phyloP scores from a whole-genome alignment of 176 grass and related monocot species.

The Carex kokanica region DNA sequence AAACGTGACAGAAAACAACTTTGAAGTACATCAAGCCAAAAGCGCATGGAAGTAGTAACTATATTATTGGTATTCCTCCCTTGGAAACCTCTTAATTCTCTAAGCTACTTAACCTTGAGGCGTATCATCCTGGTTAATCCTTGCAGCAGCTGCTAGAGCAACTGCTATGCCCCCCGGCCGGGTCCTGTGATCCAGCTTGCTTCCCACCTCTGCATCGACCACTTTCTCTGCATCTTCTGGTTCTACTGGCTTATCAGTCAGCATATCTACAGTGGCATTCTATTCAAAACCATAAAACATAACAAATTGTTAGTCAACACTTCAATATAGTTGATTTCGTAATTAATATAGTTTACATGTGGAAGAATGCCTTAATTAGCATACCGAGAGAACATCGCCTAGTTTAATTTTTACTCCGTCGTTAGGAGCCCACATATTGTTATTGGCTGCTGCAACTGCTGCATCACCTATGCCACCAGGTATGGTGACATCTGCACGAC shows the following conservation, averaged over 20 bases:
- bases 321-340: neutral
- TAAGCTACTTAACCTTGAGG: neutral
- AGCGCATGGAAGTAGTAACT: neutral
- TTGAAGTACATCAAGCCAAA: neutral
- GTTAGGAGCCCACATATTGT: constrained; percentile 24
- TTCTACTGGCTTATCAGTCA: constrained; percentile 45
- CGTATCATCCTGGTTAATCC: constrained; percentile 42
- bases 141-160: constrained; percentile 49
- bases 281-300: constrained; percentile 5
- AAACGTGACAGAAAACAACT: neutral
- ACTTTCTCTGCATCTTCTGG: constrained; percentile 48
- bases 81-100: neutral
- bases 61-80: neutral
- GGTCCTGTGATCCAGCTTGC: constrained; percentile 24
- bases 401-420: constrained; percentile 51
- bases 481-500: constrained; percentile 13
- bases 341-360: neutral
- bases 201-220: constrained; percentile 42
- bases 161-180: constrained; percentile 41
- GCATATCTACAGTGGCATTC: constrained; percentile 44
- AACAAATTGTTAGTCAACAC: neutral
- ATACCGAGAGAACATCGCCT: constrained; percentile 50
- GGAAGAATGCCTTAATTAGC: neutral
- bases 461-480: constrained; percentile 31
- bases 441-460: constrained; percentile 35